These are phyloP conservation scores for Vicia faba DNA, from an alignment of 306 rosid genomes.

Conservation along the genomic window DNA sequence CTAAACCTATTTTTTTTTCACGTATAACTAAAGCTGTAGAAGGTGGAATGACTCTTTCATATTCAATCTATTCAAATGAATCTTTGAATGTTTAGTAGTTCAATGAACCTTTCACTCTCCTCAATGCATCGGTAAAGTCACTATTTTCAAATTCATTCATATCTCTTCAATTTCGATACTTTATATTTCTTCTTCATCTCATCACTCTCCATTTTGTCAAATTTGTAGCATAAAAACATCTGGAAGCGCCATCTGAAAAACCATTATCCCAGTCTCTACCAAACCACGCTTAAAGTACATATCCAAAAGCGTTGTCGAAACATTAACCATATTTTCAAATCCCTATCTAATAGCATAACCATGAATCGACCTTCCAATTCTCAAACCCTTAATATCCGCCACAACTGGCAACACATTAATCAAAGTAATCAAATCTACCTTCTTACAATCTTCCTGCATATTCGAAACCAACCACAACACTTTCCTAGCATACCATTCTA, in stretches of 20 bases:
- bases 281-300: slow-evolving; percentile 82
- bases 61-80: too few relatives aligned
- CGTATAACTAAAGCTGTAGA: too few relatives aligned
- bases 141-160: too few relatives aligned
- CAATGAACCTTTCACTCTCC: too few relatives aligned
- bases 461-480: slow-evolving; percentile 55
- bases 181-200: too few relatives aligned
- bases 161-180: too few relatives aligned
- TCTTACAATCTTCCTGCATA: slow-evolving; percentile 73
- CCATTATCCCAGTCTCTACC: slow-evolving; percentile 52
- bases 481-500: slow-evolving; percentile 70
- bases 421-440: slow-evolving; percentile 75
- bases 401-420: slow-evolving; percentile 84
- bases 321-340: slow-evolving; percentile 64
- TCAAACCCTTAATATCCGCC: slow-evolving; percentile 66
- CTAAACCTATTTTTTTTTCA: too few relatives aligned
- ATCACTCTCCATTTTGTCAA: slow-evolving; percentile 63
- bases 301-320: slow-evolving; percentile 66
- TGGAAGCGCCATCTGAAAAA: slow-evolving; percentile 65
- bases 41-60: too few relatives aligned
- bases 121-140: too few relatives aligned
- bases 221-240: too few relatives aligned
- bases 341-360: slow-evolving; percentile 67
- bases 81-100: too few relatives aligned
- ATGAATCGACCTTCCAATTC: slow-evolving; percentile 71